Evolutionary conservation across 2,329 filamentous ascomycete species (phyloP), one percentile per base, ranked within the genome.

Genomic region (Colletotrichum ledebouriae): DNA sequence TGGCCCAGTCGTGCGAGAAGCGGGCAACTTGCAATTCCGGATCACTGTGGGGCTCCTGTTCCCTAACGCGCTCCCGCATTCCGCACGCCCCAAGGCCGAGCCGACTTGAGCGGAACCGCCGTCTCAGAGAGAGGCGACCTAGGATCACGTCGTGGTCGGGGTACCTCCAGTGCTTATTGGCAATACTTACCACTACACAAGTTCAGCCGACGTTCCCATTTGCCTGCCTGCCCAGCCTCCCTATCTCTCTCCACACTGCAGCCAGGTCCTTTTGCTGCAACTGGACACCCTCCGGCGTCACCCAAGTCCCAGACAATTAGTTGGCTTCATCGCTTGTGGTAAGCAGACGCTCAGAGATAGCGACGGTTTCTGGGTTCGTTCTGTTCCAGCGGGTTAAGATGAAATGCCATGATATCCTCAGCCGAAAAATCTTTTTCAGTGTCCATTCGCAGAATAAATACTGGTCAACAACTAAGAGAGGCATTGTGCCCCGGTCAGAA

Each of bases 41-140:
- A 46, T 53, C 49, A 17, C 42, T 55, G 47, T 53, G 47, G 65
- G 61, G 59, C 49, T 42, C 41, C 61, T 65, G 25, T 47, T 68
- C 25, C 13, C 34, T 33, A 55, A 20, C 41, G 22, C 58, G 41
- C 49, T 65, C 20, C 61, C 53, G 65, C 55, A 42, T 25, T 50
- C 49, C 61, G 61, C 55, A 65, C 65, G 61, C 65, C 60, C 53
- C 33, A 34, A 68, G 60, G 33, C 55, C 55, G 61, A 68, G 60
- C 60, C 65, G 60, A 59, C 53, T 22, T 49, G 46, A 53, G 64
- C 39, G 59, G 65, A 57, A 33, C 37, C 59, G 34, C 46, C 39
- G 60, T 59, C 25, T 42, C 34, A 12, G 41, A 64, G 60, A 41
- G 53, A 59, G 53, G 4, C 61, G 46, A 46, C 53, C 53, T 42